A percentile compares a stretch with the other conserved stretches of the same genome.
Evolutionary conservation across 495 filamentous ascomycete species (phyloP).

Genomic region (Collariella sp.): DNA sequence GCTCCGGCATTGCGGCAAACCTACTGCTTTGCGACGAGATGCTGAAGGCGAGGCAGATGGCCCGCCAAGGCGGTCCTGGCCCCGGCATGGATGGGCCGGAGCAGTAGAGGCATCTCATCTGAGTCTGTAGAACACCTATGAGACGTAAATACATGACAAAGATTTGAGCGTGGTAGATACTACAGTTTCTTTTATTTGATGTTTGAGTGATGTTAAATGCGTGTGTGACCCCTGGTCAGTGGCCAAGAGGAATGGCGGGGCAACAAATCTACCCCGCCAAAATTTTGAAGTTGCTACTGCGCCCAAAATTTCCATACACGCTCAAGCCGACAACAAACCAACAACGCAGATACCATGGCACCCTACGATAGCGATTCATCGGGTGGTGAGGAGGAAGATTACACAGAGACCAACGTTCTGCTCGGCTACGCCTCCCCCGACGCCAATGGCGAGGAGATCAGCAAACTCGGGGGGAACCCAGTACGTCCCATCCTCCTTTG

Average conservation of each 20-base stretch:
- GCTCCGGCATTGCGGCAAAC: constrained; percentile 91
- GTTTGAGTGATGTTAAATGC: not conserved
- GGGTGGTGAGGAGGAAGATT: constrained; percentile 57
- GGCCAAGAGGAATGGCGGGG: constrained; percentile 20
- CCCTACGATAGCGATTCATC: constrained; percentile 81
- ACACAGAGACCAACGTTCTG: constrained; percentile 79
- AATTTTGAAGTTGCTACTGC: constrained; percentile 19
- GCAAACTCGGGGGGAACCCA: constrained; percentile 77
- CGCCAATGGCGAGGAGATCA: constrained; percentile 74
- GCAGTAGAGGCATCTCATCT: constrained; percentile 26
- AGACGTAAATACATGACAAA: constrained; percentile 15
- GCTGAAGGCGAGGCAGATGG: constrained; percentile 96
- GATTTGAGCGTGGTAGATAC: constrained; percentile 1
- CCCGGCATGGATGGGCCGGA: constrained; percentile 47
- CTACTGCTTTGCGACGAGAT: constrained; percentile 94
- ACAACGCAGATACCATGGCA: constrained; percentile 50
- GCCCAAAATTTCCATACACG: constrained; percentile 15
- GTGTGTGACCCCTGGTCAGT: not conserved
- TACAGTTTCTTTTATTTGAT: not conserved
- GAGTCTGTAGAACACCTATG: constrained; percentile 26
- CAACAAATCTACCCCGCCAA: constrained; percentile 30
- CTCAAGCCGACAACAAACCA: not conserved
- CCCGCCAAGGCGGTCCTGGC: constrained; percentile 41
- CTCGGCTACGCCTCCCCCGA: constrained; percentile 85
- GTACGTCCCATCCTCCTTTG: too few relatives aligned